Evolutionary conservation across 768 basidiomycete species (phyloP).

Genomic region (Russula sp.): DNA sequence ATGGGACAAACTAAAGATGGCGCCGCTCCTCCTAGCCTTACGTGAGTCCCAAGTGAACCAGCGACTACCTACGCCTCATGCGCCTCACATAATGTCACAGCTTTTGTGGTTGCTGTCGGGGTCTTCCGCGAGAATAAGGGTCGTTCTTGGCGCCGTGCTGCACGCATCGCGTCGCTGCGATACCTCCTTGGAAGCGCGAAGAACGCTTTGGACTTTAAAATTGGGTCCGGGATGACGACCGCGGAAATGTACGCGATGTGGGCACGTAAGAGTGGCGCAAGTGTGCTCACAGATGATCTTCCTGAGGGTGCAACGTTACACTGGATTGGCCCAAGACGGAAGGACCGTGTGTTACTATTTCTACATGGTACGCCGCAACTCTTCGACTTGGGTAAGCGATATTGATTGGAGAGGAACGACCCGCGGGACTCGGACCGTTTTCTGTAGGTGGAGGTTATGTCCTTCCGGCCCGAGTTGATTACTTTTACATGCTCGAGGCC

Average conservation of each 20-base stretch:
- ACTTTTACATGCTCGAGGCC: constrained; percentile 5
- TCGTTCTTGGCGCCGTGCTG: constrained; percentile 16
- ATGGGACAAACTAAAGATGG: neutral
- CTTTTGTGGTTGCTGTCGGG: neutral
- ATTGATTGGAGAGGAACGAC: neutral
- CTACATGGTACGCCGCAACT: constrained; percentile 6
- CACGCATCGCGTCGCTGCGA: neutral
- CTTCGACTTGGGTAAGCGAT: too few species aligned
- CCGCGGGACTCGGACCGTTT: neutral
- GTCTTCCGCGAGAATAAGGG: constrained; percentile 15
- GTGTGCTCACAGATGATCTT: constrained; percentile 11
- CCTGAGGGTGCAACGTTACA: constrained; percentile 14
- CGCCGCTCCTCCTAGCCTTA: neutral
- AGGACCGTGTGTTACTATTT: constrained; percentile 15
- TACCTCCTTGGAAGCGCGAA: neutral
- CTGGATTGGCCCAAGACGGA: constrained; percentile 14
- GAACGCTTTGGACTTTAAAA: neutral
- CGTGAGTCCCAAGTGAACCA: neutral
- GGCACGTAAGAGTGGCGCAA: neutral
- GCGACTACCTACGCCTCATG: neutral
- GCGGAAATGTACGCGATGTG: neutral
- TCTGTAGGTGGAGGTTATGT: constrained; percentile 15
- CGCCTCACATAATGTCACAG: neutral
- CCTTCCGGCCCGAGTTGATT: neutral
- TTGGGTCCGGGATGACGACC: neutral